Evolutionary conservation across 1,284 basidiomycete species (phyloP).

Genomic region (Ustilago xerochloae): DNA sequence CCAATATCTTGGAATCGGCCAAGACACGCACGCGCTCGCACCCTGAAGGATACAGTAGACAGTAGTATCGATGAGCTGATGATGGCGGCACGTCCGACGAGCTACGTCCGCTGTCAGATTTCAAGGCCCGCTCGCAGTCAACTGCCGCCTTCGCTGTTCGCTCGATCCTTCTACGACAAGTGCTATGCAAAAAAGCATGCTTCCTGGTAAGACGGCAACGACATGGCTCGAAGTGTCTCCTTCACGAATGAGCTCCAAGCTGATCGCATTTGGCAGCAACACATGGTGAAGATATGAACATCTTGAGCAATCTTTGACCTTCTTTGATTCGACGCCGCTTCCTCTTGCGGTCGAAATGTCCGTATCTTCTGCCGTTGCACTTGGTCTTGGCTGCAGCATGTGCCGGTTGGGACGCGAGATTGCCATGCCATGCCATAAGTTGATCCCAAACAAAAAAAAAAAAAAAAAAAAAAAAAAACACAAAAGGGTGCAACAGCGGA

Average conservation of each 20-base stretch:
- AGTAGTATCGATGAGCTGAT: no score
- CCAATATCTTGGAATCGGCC: background rate
- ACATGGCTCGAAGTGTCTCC: background rate
- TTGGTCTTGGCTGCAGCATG: no score
- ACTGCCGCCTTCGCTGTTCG: background rate
- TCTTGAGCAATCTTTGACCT: background rate
- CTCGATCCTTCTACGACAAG: background rate
- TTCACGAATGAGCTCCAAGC: background rate
- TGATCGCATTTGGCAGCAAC: background rate
- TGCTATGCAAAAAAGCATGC: background rate
- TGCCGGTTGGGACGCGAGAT: no score
- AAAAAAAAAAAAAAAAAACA: no score
- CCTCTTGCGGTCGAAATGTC: no score
- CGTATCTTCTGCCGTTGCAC: no score
- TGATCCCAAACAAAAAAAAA: no score
- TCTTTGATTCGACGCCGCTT: no score
- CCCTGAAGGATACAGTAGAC: no score
- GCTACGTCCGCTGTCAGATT: background rate
- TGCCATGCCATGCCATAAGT: no score
- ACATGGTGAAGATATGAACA: background rate
- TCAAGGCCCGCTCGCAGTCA: background rate
- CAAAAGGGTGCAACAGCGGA: no score
- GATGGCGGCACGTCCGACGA: background rate
- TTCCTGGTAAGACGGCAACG: background rate
- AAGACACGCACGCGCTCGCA: no score